These are phyloP conservation scores for Yamadazyma tumulicola DNA, from an alignment of 805 yeast species.

Conservation along the genomic window DNA sequence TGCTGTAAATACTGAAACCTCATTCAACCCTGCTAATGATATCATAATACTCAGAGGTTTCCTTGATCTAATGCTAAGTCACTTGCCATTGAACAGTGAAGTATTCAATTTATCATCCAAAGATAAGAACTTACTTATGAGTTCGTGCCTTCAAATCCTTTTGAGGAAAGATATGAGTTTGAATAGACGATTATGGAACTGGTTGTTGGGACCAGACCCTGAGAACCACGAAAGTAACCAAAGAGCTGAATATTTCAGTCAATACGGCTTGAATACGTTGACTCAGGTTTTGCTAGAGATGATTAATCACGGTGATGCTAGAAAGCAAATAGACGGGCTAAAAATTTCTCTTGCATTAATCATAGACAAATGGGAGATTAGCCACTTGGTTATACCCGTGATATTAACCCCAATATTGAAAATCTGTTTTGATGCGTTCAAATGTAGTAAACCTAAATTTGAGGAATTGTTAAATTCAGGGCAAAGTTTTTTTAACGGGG, in stretches of 20 bases:
- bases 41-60: conserved; percentile 81
- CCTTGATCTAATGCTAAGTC: conserved; percentile 71
- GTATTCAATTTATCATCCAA: conserved; percentile 45
- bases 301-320: conserved; percentile 28
- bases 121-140: conserved; percentile 58
- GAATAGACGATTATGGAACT: conserved; percentile 89
- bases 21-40: conserved; percentile 42
- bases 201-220: conserved; percentile 80
- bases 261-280: conserved; percentile 51
- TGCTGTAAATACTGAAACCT: conserved; percentile 48
- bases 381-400: conserved; percentile 66
- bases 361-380: conserved; percentile 95
- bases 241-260: conserved; percentile 56
- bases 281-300: conserved; percentile 50
- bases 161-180: conserved; percentile 88
- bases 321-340: conserved; percentile 48
- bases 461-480: conserved; percentile 36
- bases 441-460: conserved; percentile 35
- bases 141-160: conserved; percentile 65
- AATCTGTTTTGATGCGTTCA: conserved; percentile 33
- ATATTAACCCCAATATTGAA: conserved; percentile 63
- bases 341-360: conserved; percentile 62
- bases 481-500: conserved; percentile 74
- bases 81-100: conserved; percentile 61
- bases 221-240: conserved; percentile 14